Conservation (phyloP, 148 eudicot genomes). For the Chenopodium formosanum region DNA sequence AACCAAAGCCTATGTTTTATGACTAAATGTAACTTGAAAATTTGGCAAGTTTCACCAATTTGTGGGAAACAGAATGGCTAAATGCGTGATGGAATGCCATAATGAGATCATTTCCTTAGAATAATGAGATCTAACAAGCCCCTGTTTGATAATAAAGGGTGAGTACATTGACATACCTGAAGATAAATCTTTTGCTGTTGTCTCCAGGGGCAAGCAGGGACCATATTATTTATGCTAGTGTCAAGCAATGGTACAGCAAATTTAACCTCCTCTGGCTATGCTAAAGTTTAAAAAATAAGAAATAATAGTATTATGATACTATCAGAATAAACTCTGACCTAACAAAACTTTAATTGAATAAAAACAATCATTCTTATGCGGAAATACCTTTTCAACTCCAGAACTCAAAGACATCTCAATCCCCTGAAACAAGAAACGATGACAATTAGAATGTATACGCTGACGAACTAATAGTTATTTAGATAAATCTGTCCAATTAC, state of each 20-base stretch:
- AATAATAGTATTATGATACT: constrained; percentile 31
- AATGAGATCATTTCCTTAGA: neutral
- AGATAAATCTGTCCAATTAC: no score
- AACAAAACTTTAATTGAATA: neutral
- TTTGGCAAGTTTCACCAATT: neutral
- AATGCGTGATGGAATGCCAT: neutral
- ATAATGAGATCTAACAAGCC: neutral
- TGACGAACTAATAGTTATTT: neutral
- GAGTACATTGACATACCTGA: constrained; percentile 49
- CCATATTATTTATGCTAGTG: constrained; percentile 66
- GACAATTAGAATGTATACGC: neutral
- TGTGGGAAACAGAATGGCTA: neutral
- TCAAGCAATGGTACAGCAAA: constrained; percentile 85
- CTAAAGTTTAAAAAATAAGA: constrained; percentile 39
- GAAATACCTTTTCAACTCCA: constrained; percentile 71
- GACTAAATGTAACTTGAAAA: neutral
- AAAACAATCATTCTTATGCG: neutral
- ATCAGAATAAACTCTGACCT: constrained; percentile 1
- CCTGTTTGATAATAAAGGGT: neutral
- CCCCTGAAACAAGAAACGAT: constrained; percentile 50
- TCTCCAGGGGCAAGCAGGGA: constrained; percentile 70
- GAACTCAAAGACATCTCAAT: constrained; percentile 80
- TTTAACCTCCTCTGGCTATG: constrained; percentile 92
- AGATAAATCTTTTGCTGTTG: constrained; percentile 78
- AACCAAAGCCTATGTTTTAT: neutral